phyloP scores from a whole-genome alignment of 2,329 filamentous ascomycete species.

The Aspergillus calidoustus region DNA sequence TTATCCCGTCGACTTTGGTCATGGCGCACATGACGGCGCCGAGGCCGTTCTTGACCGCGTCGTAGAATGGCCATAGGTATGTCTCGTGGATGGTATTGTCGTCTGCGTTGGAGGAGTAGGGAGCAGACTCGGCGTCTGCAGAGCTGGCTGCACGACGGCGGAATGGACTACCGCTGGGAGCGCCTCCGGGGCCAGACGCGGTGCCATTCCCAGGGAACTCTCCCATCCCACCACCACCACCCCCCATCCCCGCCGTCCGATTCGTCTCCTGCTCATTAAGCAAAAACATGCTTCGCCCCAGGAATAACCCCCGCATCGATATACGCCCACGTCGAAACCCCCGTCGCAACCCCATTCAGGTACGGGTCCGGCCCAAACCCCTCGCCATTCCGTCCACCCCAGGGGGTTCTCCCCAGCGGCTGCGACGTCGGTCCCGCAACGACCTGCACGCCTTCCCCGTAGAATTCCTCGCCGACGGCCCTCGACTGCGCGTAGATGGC shows the following conservation, averaged over 20 bases:
- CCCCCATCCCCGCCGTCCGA: slow-evolving; percentile 4
- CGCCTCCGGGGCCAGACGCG: neutral
- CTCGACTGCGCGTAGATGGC: slow-evolving; percentile 26
- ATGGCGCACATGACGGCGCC: slow-evolving; percentile 25
- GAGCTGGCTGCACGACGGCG: neutral
- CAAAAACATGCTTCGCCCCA: slow-evolving; percentile 16
- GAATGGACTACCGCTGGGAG: no score
- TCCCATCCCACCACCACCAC: slow-evolving; percentile 2
- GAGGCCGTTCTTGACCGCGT: slow-evolving; percentile 18
- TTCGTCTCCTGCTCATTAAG: slow-evolving; percentile 18
- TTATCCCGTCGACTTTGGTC: slow-evolving; percentile 17
- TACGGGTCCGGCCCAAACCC: slow-evolving; percentile 51
- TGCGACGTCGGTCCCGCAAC: slow-evolving; percentile 25
- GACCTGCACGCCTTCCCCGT: slow-evolving; percentile 26
- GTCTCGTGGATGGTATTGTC: slow-evolving; percentile 22
- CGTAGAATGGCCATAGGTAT: slow-evolving; percentile 24
- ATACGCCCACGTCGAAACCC: slow-evolving; percentile 56
- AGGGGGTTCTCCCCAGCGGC: slow-evolving; percentile 26
- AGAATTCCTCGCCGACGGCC: slow-evolving; percentile 25
- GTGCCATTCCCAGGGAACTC: slow-evolving; percentile 1
- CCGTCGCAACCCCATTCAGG: slow-evolving; percentile 49
- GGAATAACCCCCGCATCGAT: slow-evolving; percentile 55
- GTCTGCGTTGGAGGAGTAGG: slow-evolving; percentile 21
- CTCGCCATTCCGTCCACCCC: slow-evolving; percentile 36
- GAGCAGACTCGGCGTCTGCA: neutral